Base-by-base conservation (phyloP, 768 basidiomycete species). In the Mycena haematopus region DNA sequence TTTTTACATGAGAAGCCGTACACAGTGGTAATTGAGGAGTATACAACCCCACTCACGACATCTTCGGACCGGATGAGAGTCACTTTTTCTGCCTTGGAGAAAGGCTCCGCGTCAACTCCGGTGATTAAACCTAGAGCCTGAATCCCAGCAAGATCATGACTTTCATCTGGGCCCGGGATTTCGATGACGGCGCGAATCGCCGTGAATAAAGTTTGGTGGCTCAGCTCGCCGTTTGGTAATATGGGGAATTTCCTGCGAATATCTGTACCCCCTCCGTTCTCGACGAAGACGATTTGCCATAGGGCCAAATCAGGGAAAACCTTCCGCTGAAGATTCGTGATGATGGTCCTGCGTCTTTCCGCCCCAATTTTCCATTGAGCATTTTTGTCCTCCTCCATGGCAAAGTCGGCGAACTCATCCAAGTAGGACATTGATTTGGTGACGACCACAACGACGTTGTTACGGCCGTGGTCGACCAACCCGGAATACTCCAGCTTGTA, bases 171-270 rank as follows among this genome's bases (percentile, higher is more conserved):
- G 13, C 36, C 56, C 31, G 14, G 11, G 10, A 29, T 14, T 36
- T 27, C 56, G 56, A 58, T 58, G 56, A 58, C 25, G 38, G n/a
- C 14, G n/a, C 56, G 49, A 58, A 58, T 58, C 38, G 56, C 56
- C 25, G 50, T 47, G 47, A 58, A 58, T 29, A 58, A 42, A 51
- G 50, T 58, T 33, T 58, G 56, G 35, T 58, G 56, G 15, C 56
- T 58, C 36, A 56, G 45, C 47, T 56, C 56, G 45, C 56, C 56
- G 24, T 56, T 56, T 31, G 56, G 56, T 7, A 57, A 24, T 49
- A 24, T 57, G 17, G 56, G 56, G 46, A 38, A 50, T 21, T 15
- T 33, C 19, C 38, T 24, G 40, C 25, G 56, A 11, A 58, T 24
- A 10, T 46, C 24, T 24, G 40, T 14, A 35, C 58, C 58, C n/a